Evolutionary conservation across 805 yeast genomes (phyloP).

Genomic region (Schwanniomyces yamadae): DNA sequence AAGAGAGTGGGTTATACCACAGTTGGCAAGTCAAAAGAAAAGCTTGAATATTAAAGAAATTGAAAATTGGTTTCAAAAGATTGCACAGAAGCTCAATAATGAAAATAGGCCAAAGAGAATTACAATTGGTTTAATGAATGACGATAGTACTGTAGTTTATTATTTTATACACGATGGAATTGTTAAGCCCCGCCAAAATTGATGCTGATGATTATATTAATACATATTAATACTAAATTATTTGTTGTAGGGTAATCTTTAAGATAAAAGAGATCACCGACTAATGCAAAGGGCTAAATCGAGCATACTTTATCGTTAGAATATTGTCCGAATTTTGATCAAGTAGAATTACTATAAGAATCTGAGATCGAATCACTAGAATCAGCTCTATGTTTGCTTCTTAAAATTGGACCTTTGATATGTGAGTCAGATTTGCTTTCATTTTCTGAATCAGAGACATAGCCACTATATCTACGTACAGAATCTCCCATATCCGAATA

Average conservation of each 20-base stretch:
- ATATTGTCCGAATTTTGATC: too few relatives aligned
- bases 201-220: conserved; percentile 4
- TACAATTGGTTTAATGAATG: conserved; percentile 54
- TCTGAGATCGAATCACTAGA: too few relatives aligned
- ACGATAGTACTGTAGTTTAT: conserved; percentile 71
- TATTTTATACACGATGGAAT: conserved; percentile 67
- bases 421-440: too few relatives aligned
- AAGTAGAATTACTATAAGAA: too few relatives aligned
- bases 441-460: background rate
- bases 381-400: too few relatives aligned
- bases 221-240: background rate
- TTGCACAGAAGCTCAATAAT: conserved; percentile 13
- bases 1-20: conserved; percentile 46
- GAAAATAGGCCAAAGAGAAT: conserved; percentile 42
- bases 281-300: too few relatives aligned
- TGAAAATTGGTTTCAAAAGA: conserved; percentile 37
- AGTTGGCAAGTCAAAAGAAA: conserved; percentile 17
- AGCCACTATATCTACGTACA: conserved; percentile 1
- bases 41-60: conserved; percentile 37
- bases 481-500: conserved; percentile 2
- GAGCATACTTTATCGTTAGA: too few relatives aligned
- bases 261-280: too few relatives aligned
- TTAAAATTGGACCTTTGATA: too few relatives aligned
- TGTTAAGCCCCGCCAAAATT: conserved; percentile 60
- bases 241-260: too few relatives aligned